phyloP scores from a whole-genome alignment of 805 yeast species.

The Kazachstania kunashirensis region DNA sequence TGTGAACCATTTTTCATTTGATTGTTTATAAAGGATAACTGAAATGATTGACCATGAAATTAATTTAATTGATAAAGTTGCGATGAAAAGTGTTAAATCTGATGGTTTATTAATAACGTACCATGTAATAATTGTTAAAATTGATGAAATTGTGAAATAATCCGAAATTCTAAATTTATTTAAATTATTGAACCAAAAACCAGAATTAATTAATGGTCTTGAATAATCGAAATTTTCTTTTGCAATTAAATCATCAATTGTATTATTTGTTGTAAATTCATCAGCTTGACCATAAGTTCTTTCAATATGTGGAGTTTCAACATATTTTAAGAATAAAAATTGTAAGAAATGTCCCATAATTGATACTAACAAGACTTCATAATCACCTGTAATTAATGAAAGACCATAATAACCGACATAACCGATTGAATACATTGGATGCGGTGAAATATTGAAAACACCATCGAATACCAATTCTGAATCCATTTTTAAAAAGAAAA shows the following conservation, averaged over 20 bases:
- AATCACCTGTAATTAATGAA: slow-evolving; percentile 66
- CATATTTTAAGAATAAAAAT: slow-evolving; percentile 61
- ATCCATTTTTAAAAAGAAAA: slow-evolving; percentile 67
- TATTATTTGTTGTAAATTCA: slow-evolving; percentile 29
- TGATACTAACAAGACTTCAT: slow-evolving; percentile 58
- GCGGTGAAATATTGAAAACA: slow-evolving; percentile 82
- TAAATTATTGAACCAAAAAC: slow-evolving; percentile 43
- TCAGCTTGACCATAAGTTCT: slow-evolving; percentile 53
- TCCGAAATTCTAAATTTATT: slow-evolving; percentile 57
- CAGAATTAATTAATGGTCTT: slow-evolving; percentile 46
- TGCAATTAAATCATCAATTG: slow-evolving; percentile 30
- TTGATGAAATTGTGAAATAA: slow-evolving; percentile 38
- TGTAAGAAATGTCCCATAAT: slow-evolving; percentile 68
- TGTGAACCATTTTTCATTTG: slow-evolving; percentile 53
- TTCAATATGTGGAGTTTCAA: slow-evolving; percentile 81
- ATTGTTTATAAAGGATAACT: slow-evolving; percentile 46
- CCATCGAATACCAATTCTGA: slow-evolving; percentile 73
- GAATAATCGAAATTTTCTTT: slow-evolving; percentile 36
- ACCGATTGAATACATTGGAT: slow-evolving; percentile 88
- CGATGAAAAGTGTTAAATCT: slow-evolving; percentile 25
- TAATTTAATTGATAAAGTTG: slow-evolving; percentile 40
- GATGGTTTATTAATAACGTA: slow-evolving; percentile 25
- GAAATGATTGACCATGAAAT: slow-evolving; percentile 44
- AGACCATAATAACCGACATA: slow-evolving; percentile 81
- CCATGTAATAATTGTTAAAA: slow-evolving; percentile 34